Percentiles rank a stretch among this genome's conserved stretches.
These are phyloP conservation scores for Combretum micranthum DNA, from an alignment of 345 rosid species.

Conservation along the genomic window DNA sequence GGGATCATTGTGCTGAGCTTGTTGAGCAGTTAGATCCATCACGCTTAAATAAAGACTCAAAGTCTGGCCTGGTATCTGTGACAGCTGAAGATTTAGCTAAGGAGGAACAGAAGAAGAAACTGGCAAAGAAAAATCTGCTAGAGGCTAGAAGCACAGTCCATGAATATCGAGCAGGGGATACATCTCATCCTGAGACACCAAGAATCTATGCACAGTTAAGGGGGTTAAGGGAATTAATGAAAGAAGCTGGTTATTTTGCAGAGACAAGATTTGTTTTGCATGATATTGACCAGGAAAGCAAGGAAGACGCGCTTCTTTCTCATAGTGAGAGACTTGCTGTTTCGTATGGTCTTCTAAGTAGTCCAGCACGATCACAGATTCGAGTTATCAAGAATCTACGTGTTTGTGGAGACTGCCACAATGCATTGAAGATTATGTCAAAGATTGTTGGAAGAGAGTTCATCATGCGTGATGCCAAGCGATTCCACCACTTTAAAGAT, in stretches of 20 bases:
- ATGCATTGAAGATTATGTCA: conserved; percentile 60
- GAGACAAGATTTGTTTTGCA: conserved; percentile 55
- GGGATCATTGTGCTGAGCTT: conserved; percentile 68
- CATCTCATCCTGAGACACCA: conserved; percentile 62
- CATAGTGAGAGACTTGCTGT: conserved; percentile 89
- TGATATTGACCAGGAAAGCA: conserved; percentile 78
- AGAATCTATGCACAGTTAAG: conserved; percentile 43
- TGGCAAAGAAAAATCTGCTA: conserved; percentile 28
- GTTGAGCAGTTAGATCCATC: conserved; percentile 56
- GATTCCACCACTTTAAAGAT: conserved; percentile 71
- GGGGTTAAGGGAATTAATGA: conserved; percentile 58
- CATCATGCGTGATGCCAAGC: conserved; percentile 66
- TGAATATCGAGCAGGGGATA: conserved; percentile 78
- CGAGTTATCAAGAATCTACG: conserved; percentile 75
- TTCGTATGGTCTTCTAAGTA: conserved; percentile 56
- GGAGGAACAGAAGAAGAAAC: conserved; percentile 39
- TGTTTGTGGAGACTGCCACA: conserved; percentile 81
- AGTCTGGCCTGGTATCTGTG: conserved; percentile 54
- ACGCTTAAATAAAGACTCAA: conserved; percentile 44
- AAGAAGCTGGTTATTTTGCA: conserved; percentile 67
- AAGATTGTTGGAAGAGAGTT: conserved; percentile 65
- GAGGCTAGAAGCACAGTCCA: conserved; percentile 35
- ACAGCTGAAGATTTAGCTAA: conserved; percentile 38
- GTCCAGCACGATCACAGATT: conserved; percentile 45
- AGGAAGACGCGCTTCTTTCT: conserved; percentile 76